These are phyloP conservation scores for Penicillium sp. DNA, from an alignment of 2,329 filamentous ascomycete species.

Conservation along the genomic window DNA sequence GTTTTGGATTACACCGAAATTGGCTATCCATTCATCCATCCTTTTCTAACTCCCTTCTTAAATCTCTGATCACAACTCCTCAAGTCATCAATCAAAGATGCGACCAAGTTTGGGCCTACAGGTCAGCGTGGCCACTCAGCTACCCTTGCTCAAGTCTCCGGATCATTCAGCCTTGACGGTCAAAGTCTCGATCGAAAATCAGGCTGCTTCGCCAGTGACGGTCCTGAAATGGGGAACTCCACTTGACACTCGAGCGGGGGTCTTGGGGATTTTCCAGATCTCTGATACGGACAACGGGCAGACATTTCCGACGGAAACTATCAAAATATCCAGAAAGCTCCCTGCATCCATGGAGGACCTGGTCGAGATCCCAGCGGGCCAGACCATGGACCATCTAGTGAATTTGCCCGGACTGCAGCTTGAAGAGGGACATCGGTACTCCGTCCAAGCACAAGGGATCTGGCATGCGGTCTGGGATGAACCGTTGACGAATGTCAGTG, in stretches of 20 bases:
- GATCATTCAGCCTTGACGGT: conserved; percentile 13
- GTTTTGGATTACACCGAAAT: too few species aligned
- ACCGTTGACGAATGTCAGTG: conserved; percentile 19
- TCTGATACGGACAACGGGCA: conserved; percentile 20
- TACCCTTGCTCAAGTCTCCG: conserved; percentile 11
- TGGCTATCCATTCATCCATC: too few species aligned
- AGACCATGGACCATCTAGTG: conserved; percentile 19
- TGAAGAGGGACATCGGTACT: conserved; percentile 29
- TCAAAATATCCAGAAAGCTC: conserved; percentile 32
- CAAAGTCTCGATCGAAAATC: conserved; percentile 27
- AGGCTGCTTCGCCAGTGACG: conserved; percentile 24
- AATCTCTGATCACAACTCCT: neutral
- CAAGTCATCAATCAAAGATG: conserved; percentile 2
- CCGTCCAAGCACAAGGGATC: conserved; percentile 28
- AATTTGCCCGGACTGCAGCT: conserved; percentile 26
- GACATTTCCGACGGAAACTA: conserved; percentile 24
- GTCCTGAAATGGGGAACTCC: conserved; percentile 37
- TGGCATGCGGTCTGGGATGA: conserved; percentile 36
- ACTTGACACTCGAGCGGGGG: conserved; percentile 29
- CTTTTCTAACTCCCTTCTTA: conserved; percentile 1
- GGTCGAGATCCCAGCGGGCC: conserved; percentile 26
- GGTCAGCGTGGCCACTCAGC: conserved; percentile 14
- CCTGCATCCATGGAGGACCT: conserved; percentile 29
- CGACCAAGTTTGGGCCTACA: conserved; percentile 14
- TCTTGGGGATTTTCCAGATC: conserved; percentile 30